Percentiles rank a stretch among this genome's conserved stretches.
These are phyloP conservation scores for Mortierella alpina DNA, from an alignment of 192 early-diverging fungal genomes.

Conservation along the genomic window DNA sequence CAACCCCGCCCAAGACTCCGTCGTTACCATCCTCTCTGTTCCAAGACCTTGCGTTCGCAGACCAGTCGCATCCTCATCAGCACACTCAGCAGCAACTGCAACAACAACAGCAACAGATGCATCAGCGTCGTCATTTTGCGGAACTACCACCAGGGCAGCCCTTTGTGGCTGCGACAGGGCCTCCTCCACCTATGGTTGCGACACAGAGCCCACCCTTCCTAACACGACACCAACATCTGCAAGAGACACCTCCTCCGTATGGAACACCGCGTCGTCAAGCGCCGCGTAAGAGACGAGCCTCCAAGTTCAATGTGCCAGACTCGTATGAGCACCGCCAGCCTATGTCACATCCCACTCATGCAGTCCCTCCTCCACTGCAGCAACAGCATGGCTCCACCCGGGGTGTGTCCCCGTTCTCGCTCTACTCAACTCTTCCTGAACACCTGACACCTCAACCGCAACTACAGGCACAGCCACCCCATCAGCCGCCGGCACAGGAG, in stretches of 20 bases:
- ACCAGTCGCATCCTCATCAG: not conserved
- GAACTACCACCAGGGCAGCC: constrained; percentile 40
- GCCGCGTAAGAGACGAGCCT: constrained; percentile 17
- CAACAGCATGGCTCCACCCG: constrained; percentile 7
- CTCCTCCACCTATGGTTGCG: not conserved
- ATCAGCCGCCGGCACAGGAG: not conserved
- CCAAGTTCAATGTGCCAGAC: constrained; percentile 6
- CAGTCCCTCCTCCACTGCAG: constrained; percentile 25
- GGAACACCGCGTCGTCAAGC: not conserved
- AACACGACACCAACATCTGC: not conserved
- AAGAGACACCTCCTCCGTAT: not conserved
- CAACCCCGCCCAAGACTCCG: constrained; percentile 22
- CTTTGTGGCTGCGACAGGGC: constrained; percentile 2
- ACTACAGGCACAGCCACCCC: not conserved
- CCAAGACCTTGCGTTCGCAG: not conserved
- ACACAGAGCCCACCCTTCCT: too few species aligned
- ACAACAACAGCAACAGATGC: constrained; percentile 11
- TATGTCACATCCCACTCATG: constrained; percentile 3
- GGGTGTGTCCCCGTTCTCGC: not conserved
- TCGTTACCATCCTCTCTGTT: not conserved
- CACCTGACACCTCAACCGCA: not conserved
- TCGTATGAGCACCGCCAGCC: not conserved
- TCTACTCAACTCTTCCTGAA: not conserved
- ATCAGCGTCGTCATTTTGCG: not conserved
- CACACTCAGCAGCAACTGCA: not conserved